Evolutionary conservation across 2,329 filamentous ascomycete species (phyloP).

Genomic region (Colletotrichum lupini): DNA sequence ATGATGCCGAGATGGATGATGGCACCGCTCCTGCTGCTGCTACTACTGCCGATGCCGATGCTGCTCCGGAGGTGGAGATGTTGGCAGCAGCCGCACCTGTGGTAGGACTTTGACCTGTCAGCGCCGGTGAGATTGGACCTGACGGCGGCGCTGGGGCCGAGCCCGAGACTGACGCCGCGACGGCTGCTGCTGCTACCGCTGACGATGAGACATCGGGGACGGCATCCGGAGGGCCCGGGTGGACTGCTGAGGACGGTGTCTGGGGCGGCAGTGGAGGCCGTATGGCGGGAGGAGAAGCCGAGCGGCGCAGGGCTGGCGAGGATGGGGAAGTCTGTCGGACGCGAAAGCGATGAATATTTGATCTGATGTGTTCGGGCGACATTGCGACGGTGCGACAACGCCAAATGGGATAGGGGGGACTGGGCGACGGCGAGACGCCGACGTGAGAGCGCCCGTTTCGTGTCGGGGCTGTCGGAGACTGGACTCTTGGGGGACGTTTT

Average conservation of each 20-base stretch:
- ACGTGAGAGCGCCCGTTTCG: conserved; percentile 17
- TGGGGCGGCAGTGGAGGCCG: conserved; percentile 13
- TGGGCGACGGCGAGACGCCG: conserved; percentile 23
- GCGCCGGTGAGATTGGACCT: neutral
- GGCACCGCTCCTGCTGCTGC: conserved; percentile 5
- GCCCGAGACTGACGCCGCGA: neutral
- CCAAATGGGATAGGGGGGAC: neutral
- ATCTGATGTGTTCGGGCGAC: conserved; percentile 37
- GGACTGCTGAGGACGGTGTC: neutral
- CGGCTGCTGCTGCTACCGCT: neutral
- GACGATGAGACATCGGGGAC: conserved; percentile 8
- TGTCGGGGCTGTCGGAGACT: conserved; percentile 10
- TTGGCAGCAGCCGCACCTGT: conserved; percentile 20
- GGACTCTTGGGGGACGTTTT: neutral
- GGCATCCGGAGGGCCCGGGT: neutral
- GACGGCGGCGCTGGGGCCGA: neutral
- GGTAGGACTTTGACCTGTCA: conserved; percentile 2
- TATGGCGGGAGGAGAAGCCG: conserved; percentile 35
- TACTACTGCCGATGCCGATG: neutral
- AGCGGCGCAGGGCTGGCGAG: conserved; percentile 35
- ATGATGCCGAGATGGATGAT: conserved; percentile 32
- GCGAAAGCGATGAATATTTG: conserved; percentile 43
- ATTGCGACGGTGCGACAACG: conserved; percentile 18
- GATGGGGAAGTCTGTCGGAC: conserved; percentile 38
- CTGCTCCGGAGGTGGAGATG: conserved; percentile 41